Base-by-base conservation (phyloP, 164 flowering plant genomes). In the Aristolochia contorta region DNA sequence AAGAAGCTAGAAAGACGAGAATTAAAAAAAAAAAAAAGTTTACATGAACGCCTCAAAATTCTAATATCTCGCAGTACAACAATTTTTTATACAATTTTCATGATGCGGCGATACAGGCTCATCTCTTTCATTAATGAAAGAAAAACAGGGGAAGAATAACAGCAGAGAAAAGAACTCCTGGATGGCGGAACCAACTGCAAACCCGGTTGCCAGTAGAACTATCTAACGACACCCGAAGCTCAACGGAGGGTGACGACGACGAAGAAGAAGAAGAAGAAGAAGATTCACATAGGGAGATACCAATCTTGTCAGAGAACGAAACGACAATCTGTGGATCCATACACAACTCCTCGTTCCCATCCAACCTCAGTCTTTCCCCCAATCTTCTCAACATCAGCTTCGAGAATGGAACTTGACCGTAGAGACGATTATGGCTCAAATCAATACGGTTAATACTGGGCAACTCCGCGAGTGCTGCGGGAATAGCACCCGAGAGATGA, bases 371-470 rank as follows among this genome's bases (percentile, higher is more conserved):
- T 50, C 56, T 63, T 3, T 32, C 48, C 5, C 59, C 59, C 58
- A 63, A 43, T 25, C 52, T 53, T 37, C 49, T 50, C 58, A 63
- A 51, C 58, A 63, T 41, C 23, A 19, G 50, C n/a, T 24, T 7
- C 12, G 58, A 24, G 20, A 63, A 63, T 18, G 65, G 65, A 21
- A 54, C 50, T 59, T 33, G 13, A 12, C 65, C 65, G 3, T 50
- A 50, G 20, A 63, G 52, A 46, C 51, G 32, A 30, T 63, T 63
- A 32, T 54, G 27, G 51, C 65, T 63, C 33, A 63, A 30, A 24
- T 63, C 65, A 25, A 63, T 25, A 30, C 53, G 58, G 21, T 63
- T 58, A 54, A 63, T 46, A 20, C 57, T 22, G 6, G 50, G 41
- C 25, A 63, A 25, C 23, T 22, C 37, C 4, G 58, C 49, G 22